A percentile compares a stretch with the other conserved stretches of the same genome.
Evolutionary conservation across 2,329 filamentous ascomycete genomes (phyloP).

Genomic region (Pseudogymnoascus sp.): DNA sequence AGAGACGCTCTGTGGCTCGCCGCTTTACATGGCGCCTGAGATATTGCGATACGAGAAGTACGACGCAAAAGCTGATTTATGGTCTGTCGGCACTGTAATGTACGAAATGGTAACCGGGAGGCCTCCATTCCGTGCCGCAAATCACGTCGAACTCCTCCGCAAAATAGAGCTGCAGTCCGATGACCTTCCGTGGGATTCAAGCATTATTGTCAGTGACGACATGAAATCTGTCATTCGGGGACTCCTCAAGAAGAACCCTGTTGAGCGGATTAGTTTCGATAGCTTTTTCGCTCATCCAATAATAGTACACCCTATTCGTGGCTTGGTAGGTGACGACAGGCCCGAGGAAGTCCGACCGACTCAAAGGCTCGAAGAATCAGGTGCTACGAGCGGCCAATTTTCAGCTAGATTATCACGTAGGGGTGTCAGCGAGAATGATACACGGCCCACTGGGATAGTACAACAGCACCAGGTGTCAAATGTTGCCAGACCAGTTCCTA

Average conservation of each 20-base stretch:
- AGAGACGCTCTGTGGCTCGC: conserved; percentile 92
- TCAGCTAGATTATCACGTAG: conserved; percentile 21
- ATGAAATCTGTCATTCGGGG: conserved; percentile 75
- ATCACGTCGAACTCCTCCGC: conserved; percentile 87
- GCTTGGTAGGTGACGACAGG: conserved; percentile 70
- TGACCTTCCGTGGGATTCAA: conserved; percentile 70
- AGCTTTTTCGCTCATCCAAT: conserved; percentile 74
- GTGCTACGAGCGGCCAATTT: conserved; percentile 18
- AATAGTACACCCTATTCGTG: conserved; percentile 68
- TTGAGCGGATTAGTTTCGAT: conserved; percentile 78
- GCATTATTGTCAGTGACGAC: conserved; percentile 54
- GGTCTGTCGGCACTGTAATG: conserved; percentile 92
- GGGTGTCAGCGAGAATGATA: conserved; percentile 13
- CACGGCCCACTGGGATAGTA: conserved; percentile 13
- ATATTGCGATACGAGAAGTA: conserved; percentile 96
- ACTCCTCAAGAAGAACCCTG: conserved; percentile 76
- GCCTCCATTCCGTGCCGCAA: conserved; percentile 84
- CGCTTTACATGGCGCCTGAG: conserved; percentile 97
- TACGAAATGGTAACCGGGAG: conserved; percentile 92
- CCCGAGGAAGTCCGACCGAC: conserved; percentile 22
- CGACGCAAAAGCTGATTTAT: conserved; percentile 91
- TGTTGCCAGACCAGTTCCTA: not conserved
- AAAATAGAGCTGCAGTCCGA: conserved; percentile 78
- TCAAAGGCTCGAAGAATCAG: conserved; percentile 17
- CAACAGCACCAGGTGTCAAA: not conserved